These are phyloP conservation scores for Verticillium klebahnii DNA, from an alignment of 2,329 filamentous ascomycete species.

Conservation along the genomic window DNA sequence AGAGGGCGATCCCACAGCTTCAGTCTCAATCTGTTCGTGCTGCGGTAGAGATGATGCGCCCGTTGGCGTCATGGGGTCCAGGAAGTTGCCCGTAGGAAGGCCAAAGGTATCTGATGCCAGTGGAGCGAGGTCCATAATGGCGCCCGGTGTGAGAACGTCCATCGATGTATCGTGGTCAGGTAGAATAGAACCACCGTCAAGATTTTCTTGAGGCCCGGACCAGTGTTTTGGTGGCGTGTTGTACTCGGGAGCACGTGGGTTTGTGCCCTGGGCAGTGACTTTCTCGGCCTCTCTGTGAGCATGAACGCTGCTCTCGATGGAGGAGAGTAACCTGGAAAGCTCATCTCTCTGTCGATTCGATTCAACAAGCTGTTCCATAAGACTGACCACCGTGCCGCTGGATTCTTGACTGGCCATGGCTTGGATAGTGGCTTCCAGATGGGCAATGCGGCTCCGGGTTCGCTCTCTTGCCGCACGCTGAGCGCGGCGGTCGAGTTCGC, in stretches of 20 bases:
- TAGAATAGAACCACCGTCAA: not conserved
- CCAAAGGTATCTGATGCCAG: not conserved
- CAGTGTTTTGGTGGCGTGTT: not conserved
- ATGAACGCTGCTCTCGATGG: slow-evolving; percentile 3
- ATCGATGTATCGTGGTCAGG: not conserved
- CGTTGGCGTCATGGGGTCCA: not conserved
- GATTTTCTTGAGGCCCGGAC: not conserved
- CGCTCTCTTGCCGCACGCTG: slow-evolving; percentile 21
- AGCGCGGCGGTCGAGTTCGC: slow-evolving; percentile 22
- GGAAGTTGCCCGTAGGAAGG: not conserved
- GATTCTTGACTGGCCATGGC: slow-evolving; percentile 15
- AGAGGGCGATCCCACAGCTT: not conserved
- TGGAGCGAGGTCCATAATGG: not conserved
- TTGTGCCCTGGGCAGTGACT: not conserved
- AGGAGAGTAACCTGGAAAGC: not conserved
- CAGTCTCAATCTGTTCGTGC: not conserved
- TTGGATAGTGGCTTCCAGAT: slow-evolving; percentile 19
- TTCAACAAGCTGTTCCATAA: slow-evolving; percentile 16
- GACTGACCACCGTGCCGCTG: slow-evolving; percentile 12
- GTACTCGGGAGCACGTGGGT: not conserved
- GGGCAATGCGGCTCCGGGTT: slow-evolving; percentile 20
- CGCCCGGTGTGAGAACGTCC: not conserved
- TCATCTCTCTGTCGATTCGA: slow-evolving; percentile 17
- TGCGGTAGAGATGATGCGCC: not conserved
- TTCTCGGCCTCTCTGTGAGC: slow-evolving; percentile 1